phyloP scores from a whole-genome alignment of 331 rosid genomes.

The Malus hybrid region DNA sequence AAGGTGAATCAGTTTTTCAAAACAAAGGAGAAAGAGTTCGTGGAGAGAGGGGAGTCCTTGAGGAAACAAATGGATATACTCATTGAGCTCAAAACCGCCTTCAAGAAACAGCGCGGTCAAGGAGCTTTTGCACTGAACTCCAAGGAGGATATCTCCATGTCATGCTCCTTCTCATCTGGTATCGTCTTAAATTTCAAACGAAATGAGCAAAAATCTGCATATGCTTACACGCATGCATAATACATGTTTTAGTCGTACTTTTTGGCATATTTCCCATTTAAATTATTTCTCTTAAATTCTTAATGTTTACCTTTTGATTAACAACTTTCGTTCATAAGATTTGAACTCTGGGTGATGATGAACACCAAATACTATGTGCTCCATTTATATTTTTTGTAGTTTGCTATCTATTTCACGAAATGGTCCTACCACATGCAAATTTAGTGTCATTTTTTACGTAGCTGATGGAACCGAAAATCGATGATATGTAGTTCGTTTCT shows the following conservation, averaged over 20 bases:
- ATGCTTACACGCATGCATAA: background rate
- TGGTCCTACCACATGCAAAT: too few species aligned
- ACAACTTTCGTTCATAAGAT: too few species aligned
- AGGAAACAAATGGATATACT: constrained; percentile 83
- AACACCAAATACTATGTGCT: too few species aligned
- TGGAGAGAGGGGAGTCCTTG: constrained; percentile 80
- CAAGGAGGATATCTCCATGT: constrained; percentile 75
- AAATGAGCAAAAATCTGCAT: background rate
- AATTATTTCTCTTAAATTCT: background rate
- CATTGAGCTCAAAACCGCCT: constrained; percentile 46
- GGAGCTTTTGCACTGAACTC: constrained; percentile 36
- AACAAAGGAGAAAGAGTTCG: constrained; percentile 71
- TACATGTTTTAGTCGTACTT: background rate
- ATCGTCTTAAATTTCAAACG: background rate
- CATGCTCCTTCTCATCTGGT: constrained; percentile 78
- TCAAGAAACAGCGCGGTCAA: constrained; percentile 37
- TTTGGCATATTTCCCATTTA: background rate
- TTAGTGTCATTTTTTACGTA: background rate
- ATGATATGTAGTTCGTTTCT: background rate
- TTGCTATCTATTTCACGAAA: too few species aligned
- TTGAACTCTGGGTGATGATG: too few species aligned
- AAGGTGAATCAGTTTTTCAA: constrained; percentile 79
- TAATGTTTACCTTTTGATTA: too few species aligned
- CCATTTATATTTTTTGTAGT: too few species aligned
- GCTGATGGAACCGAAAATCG: background rate